These are phyloP conservation scores for Fragilariopsis cylindrus DNA, from an alignment of 108 stramenopile genomes.

Conservation along the genomic window DNA sequence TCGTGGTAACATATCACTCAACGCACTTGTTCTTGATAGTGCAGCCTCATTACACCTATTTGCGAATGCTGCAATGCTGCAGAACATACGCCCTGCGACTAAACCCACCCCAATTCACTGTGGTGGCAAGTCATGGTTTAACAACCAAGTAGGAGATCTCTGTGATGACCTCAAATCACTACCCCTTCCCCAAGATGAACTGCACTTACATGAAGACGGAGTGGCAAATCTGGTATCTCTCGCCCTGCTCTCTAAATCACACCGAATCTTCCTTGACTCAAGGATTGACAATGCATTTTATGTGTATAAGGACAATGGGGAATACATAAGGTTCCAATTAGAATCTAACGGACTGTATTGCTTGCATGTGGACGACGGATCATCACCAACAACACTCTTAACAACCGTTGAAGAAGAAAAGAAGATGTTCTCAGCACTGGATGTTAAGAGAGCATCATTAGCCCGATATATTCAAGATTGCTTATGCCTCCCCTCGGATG, in stretches of 20 bases:
- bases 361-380: not conserved
- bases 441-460: not conserved
- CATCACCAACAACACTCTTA: not conserved
- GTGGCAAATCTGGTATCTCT: not conserved
- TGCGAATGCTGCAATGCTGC: no score
- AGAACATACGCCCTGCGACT: no score
- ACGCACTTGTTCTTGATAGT: no score
- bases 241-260: not conserved
- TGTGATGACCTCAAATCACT: no score
- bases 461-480: not conserved
- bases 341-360: not conserved
- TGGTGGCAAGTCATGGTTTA: no score
- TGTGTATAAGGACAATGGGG: not conserved
- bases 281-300: not conserved
- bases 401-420: not conserved
- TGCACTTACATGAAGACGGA: not conserved
- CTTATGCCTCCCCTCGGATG: not conserved
- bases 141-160: no score
- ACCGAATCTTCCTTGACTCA: not conserved
- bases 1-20: no score
- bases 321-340: not conserved
- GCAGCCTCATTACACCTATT: no score
- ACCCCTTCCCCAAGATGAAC: no score
- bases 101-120: no score
- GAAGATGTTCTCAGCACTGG: not conserved